Evolutionary conservation across 106 monocot genomes (phyloP), one percentile per base, ranked within the genome.

Genomic region (Xerophyta viscosa): DNA sequence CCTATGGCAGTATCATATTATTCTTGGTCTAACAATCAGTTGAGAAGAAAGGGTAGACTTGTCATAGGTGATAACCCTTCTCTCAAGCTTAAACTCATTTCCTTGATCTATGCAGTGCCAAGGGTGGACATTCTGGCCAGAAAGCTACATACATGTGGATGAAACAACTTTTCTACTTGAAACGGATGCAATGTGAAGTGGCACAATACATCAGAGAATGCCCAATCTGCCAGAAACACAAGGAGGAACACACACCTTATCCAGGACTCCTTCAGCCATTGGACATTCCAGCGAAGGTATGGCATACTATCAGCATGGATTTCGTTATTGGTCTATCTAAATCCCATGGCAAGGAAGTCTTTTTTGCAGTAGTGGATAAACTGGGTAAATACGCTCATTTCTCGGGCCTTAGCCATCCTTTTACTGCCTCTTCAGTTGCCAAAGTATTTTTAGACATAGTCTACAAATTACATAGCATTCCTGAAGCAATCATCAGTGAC

Each of bases 221-320:
- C n/a, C n/a, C n/a, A n/a, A n/a, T n/a, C n/a, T n/a, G n/a, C n/a
- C 39, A 39, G 6, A 39, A 15, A 39, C 39, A 12, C 39, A 39
- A 39, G 15, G n/a, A 10, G 1, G 10, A 12, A 15, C 10, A 39
- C 10, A 10, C 6, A 39, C 37, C n/a, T n/a, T n/a, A n/a, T n/a
- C n/a, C 39, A 14, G 51, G 63, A 3, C 12, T 63, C 2, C 42
- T 64, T 0, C 53, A 52, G 28, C 52, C 52, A 0, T 25, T 64
- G 11, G 39, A 37, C 17, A 43, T 64, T 28, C 52, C 53, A 9
- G 4, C 13, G 3, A 12, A 9, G 19, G 29, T 46, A 20, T 65
- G 65, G 45, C 12, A 45, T 14, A 25, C 29, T 29, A 22, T 65
- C 7, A 6, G 25, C 0, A 45, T 54, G 44, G 65, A 55, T 22